Evolutionary conservation across 2,329 filamentous ascomycete species (phyloP).

Genomic region (Aspergillus calidoustus): DNA sequence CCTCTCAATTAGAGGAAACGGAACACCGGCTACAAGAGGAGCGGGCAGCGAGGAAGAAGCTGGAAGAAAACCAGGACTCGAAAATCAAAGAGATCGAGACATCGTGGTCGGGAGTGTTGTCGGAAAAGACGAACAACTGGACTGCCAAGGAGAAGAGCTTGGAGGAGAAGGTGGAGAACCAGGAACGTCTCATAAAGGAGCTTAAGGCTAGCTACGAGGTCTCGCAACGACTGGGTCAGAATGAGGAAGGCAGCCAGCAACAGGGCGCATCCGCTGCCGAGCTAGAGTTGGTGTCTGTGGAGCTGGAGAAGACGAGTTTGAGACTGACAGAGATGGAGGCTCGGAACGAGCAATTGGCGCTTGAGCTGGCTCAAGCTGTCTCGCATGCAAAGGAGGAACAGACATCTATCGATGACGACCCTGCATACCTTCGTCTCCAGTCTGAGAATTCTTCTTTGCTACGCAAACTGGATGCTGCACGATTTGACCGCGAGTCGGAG

Average conservation of each 20-base stretch:
- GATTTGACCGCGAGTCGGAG: conserved; percentile 81
- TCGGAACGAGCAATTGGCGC: conserved; percentile 87
- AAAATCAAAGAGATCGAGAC: conserved; percentile 88
- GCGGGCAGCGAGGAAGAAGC: conserved; percentile 69
- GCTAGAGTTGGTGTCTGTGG: conserved; percentile 88
- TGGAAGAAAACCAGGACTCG: conserved; percentile 76
- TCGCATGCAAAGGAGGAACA: conserved; percentile 68
- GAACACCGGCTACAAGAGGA: conserved; percentile 82
- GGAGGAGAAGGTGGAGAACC: conserved; percentile 92
- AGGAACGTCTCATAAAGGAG: conserved; percentile 89
- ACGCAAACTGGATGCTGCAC: conserved; percentile 80
- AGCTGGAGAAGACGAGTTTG: conserved; percentile 85
- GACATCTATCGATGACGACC: conserved; percentile 80
- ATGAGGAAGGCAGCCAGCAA: conserved; percentile 67
- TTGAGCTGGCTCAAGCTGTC: conserved; percentile 88
- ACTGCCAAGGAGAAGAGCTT: conserved; percentile 86
- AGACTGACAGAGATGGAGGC: conserved; percentile 89
- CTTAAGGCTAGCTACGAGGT: conserved; percentile 98
- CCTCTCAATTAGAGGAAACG: conserved; percentile 78
- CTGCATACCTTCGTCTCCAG: conserved; percentile 81
- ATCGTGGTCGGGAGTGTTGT: conserved; percentile 86
- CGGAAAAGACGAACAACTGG: conserved; percentile 97
- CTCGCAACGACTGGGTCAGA: conserved; percentile 81
- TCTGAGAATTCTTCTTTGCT: conserved; percentile 93
- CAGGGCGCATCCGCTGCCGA: conserved; percentile 82